Percentiles rank a stretch among this genome's conserved stretches.
Evolutionary conservation across 306 rosid species (phyloP).

Genomic region (Trichosanthes cucumerina): DNA sequence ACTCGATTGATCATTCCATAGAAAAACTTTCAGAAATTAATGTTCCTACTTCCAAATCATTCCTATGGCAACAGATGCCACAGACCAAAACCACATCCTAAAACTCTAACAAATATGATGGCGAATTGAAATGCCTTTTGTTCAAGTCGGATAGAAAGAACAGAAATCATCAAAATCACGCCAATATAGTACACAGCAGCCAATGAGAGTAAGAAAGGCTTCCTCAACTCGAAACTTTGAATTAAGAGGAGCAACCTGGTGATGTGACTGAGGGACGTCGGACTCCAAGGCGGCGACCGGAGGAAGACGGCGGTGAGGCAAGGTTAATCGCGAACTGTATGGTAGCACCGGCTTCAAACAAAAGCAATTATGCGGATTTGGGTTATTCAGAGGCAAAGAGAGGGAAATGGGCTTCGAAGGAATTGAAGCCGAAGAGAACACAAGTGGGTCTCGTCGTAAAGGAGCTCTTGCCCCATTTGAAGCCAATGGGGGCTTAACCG

Average conservation of each 20-base stretch:
- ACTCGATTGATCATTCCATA: background rate
- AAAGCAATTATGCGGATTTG: background rate
- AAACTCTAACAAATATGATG: background rate
- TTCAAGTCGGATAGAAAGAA: background rate
- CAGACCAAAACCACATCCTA: background rate
- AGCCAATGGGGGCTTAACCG: background rate
- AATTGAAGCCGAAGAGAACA: background rate
- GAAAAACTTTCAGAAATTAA: background rate
- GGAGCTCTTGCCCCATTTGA: background rate
- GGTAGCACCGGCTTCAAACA: conserved; percentile 2
- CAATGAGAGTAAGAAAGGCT: background rate
- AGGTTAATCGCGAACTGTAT: background rate
- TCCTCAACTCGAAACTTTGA: background rate
- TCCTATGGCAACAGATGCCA: background rate
- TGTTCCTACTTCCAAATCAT: background rate
- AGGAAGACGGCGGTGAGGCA: conserved; percentile 19
- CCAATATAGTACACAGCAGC: background rate
- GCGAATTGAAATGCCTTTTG: background rate
- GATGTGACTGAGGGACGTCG: conserved; percentile 30
- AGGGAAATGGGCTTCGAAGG: background rate
- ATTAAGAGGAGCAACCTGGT: conserved; percentile 31
- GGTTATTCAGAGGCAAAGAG: background rate
- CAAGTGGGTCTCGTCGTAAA: background rate
- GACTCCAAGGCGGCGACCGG: conserved; percentile 35
- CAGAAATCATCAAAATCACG: background rate